Evolutionary conservation across 164 flowering plant genomes (phyloP), one percentile per base, ranked within the genome.

Genomic region (Sextonia rubra): DNA sequence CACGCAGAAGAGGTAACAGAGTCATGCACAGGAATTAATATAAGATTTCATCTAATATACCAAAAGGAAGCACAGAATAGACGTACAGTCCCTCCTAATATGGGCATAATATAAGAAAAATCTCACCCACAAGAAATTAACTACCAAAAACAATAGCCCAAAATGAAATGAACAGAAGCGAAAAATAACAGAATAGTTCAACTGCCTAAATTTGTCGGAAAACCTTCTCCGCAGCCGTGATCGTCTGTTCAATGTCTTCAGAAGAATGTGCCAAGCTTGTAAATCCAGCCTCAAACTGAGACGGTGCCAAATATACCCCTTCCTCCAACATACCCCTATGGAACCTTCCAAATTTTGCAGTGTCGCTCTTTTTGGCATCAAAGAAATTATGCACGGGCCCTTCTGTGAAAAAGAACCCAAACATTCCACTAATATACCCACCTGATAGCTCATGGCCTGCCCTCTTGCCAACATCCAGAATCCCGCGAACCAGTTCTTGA

Each of bases 231-330:
- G 97, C 98, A 1, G 99, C 97, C 0, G 87, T 88, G 56, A 95
- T 87, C 0, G 97, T 93, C 56, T 67, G 72, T 77, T 90, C 85
- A 62, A 93, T 88, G 71, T 95, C 98, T 69, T 89, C 89, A 22
- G 84, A 18, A 15, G 87, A 81, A 82, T 91, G 97, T 7, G 97
- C 93, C 84, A 93, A 88, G 83, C 99, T 83, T 17, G 97, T 93
- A 77, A 95, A 95, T n/a, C 99, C 97, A 62, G 98, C 97, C 81
- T 91, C 98, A 82, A 88, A 96, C 77, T 89, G 98, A 27, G 99
- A 96, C 66, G 98, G 99, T 14, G 97, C 97, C 14, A 93, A 79
- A 78, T 93, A 95, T 1, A 95, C 95, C 18, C 99, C 99, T 85
- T 95, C 93, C 81, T 86, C 88, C 75, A 95, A 79, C 98, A 95